Evolutionary conservation across 1,284 basidiomycete species (phyloP), one percentile per base, ranked within the genome.

Genomic region (Fomes fomentarius): DNA sequence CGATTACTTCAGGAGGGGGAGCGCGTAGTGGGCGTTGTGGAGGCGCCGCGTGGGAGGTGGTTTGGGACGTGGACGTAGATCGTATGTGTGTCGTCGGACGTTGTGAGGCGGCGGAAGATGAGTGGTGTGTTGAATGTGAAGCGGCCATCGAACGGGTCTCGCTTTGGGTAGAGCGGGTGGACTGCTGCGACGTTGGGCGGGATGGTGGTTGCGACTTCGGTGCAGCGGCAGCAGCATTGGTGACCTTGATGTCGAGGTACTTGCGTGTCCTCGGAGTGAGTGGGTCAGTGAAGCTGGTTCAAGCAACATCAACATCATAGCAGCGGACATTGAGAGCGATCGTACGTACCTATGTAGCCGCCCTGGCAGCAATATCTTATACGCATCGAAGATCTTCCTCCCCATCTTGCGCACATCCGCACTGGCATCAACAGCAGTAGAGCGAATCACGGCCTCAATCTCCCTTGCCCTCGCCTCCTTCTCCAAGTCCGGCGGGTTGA

Each of bases 211-310:
- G 67, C 2, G 66, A 58, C 34, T 57, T 9, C 1, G 30, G n/a
- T 26, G 52, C 25, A 3, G 64, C 45, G 1, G 66, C 58, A 6
- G 63, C 22, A 9, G 51, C 19, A n/a, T 30, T 37, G 33, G 48
- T 58, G 6, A 63, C 43, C 54, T 78, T 79, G 47, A 93, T 77
- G 57, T 89, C 84, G 3, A 94, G 81, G 67, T 93, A 93, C 69
- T 91, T 91, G 63, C 80, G 86, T 50, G 84, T 84, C 1, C 83
- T 87, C 4, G 92, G 91, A 2, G 88, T 87, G 19, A 94, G 76
- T 4, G 90, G 90, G 3, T 77, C 76, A 14, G 81, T 79, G 64
- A 94, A 93, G 43, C 92, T 93, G 60, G 2, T 30, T 22, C 57
- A 48, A 50, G 3, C 56, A 40, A 65, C 31, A 33, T 58, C 26